Evolutionary conservation across 805 yeast species (phyloP).

Genomic region (Candida manassasensis): DNA sequence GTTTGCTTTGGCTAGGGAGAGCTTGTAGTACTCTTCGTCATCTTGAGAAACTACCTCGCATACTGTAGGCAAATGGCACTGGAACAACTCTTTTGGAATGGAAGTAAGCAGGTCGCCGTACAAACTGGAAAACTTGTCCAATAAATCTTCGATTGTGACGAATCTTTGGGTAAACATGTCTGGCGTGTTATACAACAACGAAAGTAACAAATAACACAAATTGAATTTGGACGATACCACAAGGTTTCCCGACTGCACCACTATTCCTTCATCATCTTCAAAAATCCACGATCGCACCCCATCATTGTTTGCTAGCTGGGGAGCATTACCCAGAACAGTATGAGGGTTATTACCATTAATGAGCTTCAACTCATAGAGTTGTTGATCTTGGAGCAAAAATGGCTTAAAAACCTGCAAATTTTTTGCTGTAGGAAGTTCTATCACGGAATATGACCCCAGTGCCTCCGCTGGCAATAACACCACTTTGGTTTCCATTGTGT

Average conservation of each 20-base stretch:
- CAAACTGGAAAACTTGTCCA: constrained; percentile 27
- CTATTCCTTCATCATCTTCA: constrained; percentile 26
- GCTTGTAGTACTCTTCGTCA: constrained; percentile 35
- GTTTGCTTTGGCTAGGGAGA: constrained; percentile 35
- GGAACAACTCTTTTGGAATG: constrained; percentile 18
- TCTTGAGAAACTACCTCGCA: constrained; percentile 31
- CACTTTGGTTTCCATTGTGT: neutral
- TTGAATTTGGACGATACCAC: constrained; percentile 40
- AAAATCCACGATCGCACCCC: constrained; percentile 40
- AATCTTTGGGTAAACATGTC: constrained; percentile 24
- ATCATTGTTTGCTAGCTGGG: constrained; percentile 21
- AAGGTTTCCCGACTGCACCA: constrained; percentile 38
- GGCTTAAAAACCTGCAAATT: constrained; percentile 7
- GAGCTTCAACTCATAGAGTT: constrained; percentile 37
- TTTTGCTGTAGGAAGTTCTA: constrained; percentile 10
- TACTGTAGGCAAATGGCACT: constrained; percentile 17
- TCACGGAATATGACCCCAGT: constrained; percentile 8
- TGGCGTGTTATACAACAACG: constrained; percentile 24
- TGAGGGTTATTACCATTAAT: constrained; percentile 35
- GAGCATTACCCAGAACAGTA: constrained; percentile 17
- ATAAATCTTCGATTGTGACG: constrained; percentile 41
- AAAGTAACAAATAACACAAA: constrained; percentile 34
- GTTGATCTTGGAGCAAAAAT: constrained; percentile 11
- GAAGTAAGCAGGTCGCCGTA: constrained; percentile 26
- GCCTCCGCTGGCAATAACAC: neutral